These are phyloP conservation scores for Fusarium sp. DNA, from an alignment of 2,329 filamentous ascomycete species.

Conservation along the genomic window DNA sequence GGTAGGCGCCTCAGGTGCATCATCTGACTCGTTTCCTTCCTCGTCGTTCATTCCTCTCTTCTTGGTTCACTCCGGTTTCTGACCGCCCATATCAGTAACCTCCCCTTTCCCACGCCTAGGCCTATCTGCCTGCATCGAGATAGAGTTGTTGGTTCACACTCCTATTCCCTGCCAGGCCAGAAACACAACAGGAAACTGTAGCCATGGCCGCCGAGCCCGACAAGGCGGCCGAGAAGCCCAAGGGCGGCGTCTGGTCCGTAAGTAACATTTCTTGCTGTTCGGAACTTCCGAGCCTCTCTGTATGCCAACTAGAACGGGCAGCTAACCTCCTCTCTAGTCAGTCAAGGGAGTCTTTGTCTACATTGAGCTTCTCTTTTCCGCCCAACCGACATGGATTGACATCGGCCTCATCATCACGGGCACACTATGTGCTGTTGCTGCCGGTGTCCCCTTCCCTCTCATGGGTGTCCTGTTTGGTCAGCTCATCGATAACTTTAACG, in stretches of 20 bases:
- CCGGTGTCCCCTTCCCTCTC: conserved; percentile 72
- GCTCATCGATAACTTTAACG: conserved; percentile 71
- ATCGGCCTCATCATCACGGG: conserved; percentile 55
- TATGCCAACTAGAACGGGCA: not conserved
- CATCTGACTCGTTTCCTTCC: not conserved
- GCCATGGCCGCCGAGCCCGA: conserved; percentile 24
- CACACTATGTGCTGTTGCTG: conserved; percentile 61
- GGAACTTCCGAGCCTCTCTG: not conserved
- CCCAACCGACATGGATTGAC: conserved; percentile 55
- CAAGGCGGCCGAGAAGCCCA: conserved; percentile 22
- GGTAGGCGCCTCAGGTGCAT: not conserved
- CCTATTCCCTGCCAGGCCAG: not conserved
- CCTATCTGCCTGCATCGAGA: conserved; percentile 3
- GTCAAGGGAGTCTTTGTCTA: conserved; percentile 44
- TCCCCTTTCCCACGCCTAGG: not conserved
- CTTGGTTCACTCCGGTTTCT: not conserved
- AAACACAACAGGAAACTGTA: not conserved
- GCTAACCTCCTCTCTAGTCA: not conserved
- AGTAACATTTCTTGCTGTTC: conserved; percentile 4
- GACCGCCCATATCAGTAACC: not conserved
- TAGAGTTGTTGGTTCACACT: not conserved
- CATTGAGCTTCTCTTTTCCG: conserved; percentile 55
- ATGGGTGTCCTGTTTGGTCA: conserved; percentile 74
- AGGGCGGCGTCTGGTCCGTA: conserved; percentile 21
- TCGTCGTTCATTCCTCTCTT: not conserved